These are phyloP conservation scores for Alopecurus myosuroides DNA, from an alignment of 176 grass and related monocot genomes.

Conservation along the genomic window DNA sequence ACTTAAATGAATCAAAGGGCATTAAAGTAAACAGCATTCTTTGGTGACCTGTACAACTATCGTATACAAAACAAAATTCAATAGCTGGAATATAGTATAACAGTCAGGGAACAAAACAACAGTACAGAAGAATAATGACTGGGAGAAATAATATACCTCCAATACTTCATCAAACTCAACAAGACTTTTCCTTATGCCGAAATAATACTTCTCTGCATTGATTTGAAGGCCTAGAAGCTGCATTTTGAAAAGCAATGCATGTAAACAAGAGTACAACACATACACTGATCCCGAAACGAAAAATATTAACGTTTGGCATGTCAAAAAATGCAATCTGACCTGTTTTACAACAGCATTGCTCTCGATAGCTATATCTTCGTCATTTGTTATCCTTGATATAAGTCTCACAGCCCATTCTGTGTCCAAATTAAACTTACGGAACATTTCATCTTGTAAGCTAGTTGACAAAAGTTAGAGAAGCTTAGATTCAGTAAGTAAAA, in stretches of 20 bases:
- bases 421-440: constrained; percentile 95
- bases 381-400: constrained; percentile 95
- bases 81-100: not conserved
- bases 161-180: constrained; percentile 99
- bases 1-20: not conserved
- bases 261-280: constrained; percentile 24
- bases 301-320: not conserved
- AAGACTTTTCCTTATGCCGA: constrained; percentile 91
- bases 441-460: constrained; percentile 99
- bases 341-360: constrained; percentile 82
- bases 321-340: constrained; percentile 36
- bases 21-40: not conserved
- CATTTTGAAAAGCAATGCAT: not conserved
- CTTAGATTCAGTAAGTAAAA: not conserved
- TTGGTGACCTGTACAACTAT: not conserved
- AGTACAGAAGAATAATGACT: not conserved
- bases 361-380: constrained; percentile 82
- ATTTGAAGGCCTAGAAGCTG: constrained; percentile 98
- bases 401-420: constrained; percentile 92
- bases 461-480: constrained; percentile 14
- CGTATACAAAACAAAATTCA: not conserved
- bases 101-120: not conserved
- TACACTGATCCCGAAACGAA: constrained; percentile 15
- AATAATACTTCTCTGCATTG: constrained; percentile 97
- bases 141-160: constrained; percentile 42